Base-by-base conservation (phyloP, 805 yeast genomes). In the Suhomyces kilbournensis region DNA sequence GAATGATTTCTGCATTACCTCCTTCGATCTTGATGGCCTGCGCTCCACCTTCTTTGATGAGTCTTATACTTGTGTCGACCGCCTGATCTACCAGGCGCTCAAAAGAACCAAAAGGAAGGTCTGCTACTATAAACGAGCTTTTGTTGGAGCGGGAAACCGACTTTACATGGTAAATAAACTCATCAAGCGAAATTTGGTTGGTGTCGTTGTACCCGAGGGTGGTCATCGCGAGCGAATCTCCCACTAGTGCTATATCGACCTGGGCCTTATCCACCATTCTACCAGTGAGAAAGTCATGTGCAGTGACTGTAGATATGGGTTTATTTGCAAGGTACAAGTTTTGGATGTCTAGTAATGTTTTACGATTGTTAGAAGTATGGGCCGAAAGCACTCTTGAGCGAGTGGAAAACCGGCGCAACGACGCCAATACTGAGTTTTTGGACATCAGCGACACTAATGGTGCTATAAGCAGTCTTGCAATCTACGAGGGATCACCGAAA, bases 221-320 rank as follows among this genome's bases (percentile, higher is more conserved):
- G 0, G 89, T 92, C 97, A 91, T 93, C 0, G 97, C 90, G 23
- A 94, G 71, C 0, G 97, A 92, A 67, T 93, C 99, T 3, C 99
- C 99, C 3, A 93, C 85, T 2, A 93, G 76, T 6, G 85, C 75
- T 53, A 85, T 77, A 60, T 93, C 97, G 2, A 83, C 76, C 0
- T 80, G 78, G 0, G 92, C 81, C 15, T 76, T 67, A 22, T 86
- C 84, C 0, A 91, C 96, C 60, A 87, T 74, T 28, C 75, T 72
- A 0, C 84, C 94, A 0, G 96, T 85, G 15, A 92, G 82, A 61
- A 77, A 86, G 64, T 93, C 98, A 66, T 93, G 90, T 0, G 97
- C 96, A 0, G 99, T 93, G n/a, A 91, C 72, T 65, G 72, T 66
- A 4, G 76, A 63, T 10, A 71, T 70, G 8, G 76, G 72, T 32